These are phyloP conservation scores for Dactylonectria estremocensis DNA, from an alignment of 2,329 filamentous ascomycete genomes.

Conservation along the genomic window DNA sequence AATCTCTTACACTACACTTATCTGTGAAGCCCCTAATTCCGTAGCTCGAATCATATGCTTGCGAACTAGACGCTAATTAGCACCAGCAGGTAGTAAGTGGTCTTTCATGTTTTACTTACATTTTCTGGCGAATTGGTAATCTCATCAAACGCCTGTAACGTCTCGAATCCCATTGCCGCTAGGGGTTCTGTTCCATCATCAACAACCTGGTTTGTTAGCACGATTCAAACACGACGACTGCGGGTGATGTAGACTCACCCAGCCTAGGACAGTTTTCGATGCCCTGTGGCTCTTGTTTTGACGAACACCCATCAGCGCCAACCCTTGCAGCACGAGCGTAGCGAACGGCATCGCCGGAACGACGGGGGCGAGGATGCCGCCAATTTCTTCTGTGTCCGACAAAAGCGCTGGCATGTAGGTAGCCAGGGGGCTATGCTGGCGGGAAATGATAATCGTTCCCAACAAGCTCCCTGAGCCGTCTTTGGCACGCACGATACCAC, in stretches of 20 bases:
- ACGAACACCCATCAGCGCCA: constrained; percentile 84
- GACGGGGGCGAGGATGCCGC: constrained; percentile 86
- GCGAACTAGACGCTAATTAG: constrained; percentile 21
- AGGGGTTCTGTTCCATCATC: constrained; percentile 83
- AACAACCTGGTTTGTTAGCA: constrained; percentile 65
- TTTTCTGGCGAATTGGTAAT: constrained; percentile 75
- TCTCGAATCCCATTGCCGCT: constrained; percentile 84
- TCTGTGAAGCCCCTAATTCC: not conserved
- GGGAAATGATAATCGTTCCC: constrained; percentile 86
- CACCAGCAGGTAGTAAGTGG: too few relatives aligned
- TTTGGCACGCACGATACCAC: constrained; percentile 88
- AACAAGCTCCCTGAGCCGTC: constrained; percentile 76
- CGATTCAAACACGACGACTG: too few relatives aligned
- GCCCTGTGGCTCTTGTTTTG: constrained; percentile 87
- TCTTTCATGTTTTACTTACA: constrained; percentile 50
- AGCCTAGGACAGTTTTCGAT: constrained; percentile 81
- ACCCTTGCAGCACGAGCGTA: constrained; percentile 79
- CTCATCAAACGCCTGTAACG: constrained; percentile 86
- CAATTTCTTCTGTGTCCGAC: constrained; percentile 71
- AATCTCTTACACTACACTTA: not conserved
- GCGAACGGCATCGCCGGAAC: constrained; percentile 80
- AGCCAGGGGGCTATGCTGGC: constrained; percentile 76
- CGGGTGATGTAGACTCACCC: constrained; percentile 68
- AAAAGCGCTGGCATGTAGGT: constrained; percentile 79
- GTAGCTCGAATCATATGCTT: constrained; percentile 15